phyloP scores from a whole-genome alignment of 306 rosid genomes.

The barrel medic (Medicago truncatula) region MtrunA17r5.0-ANR NC_053046.1:12309001-12309500 shows the following conservation, averaged over 20 bases:
- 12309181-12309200: constrained; percentile 20
- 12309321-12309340: constrained; percentile 30
- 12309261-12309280: constrained; percentile 2
- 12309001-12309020: no score
- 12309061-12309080: background rate
- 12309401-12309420: background rate
- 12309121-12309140: constrained; percentile 1
- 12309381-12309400: background rate
- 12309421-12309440: constrained; percentile 24
- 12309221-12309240: constrained; percentile 19
- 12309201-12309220: constrained; percentile 17
- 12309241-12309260: constrained; percentile 20
- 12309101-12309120: constrained; percentile 21
- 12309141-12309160: background rate
- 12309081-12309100: constrained; percentile 7
- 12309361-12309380: constrained; percentile 1
- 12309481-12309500: constrained; percentile 19
- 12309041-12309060: no score
- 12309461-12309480: constrained; percentile 31
- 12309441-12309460: constrained; percentile 6
- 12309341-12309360: constrained; percentile 14
- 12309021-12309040: no score
- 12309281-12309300: background rate
- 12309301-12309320: constrained; percentile 15
- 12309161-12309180: constrained; percentile 16